phyloP scores from a whole-genome alignment of 495 filamentous ascomycete species.

The Tetracladium marchalianum region DNA sequence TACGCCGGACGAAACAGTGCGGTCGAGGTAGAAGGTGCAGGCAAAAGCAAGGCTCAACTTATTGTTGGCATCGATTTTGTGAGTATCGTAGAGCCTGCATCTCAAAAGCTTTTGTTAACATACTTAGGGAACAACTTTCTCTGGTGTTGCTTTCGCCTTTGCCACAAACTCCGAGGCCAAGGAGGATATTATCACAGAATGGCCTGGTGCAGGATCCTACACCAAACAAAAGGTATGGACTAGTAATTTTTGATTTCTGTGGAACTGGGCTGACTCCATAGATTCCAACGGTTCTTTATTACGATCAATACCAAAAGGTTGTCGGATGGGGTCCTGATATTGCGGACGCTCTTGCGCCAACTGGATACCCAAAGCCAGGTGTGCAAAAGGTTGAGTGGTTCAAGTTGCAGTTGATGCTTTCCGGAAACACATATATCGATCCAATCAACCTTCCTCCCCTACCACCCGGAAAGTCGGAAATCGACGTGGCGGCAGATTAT shows the following conservation, averaged over 20 bases:
- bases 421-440: constrained; percentile 70
- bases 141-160: constrained; percentile 65
- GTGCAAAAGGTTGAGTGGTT: constrained; percentile 76
- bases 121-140: constrained; percentile 61
- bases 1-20: constrained; percentile 38
- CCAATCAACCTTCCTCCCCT: constrained; percentile 69
- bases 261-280: constrained; percentile 23
- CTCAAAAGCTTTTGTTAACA: not conserved
- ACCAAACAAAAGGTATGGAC: constrained; percentile 60
- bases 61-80: constrained; percentile 80
- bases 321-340: constrained; percentile 72
- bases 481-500: constrained; percentile 69
- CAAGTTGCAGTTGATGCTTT: constrained; percentile 70
- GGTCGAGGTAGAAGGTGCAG: constrained; percentile 80
- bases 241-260: not conserved
- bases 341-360: constrained; percentile 62
- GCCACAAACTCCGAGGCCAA: constrained; percentile 70
- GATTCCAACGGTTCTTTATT: constrained; percentile 69
- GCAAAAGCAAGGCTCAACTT: constrained; percentile 68
- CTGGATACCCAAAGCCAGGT: constrained; percentile 64
- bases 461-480: constrained; percentile 66
- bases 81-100: constrained; percentile 21
- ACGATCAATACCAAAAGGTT: constrained; percentile 68
- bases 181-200: constrained; percentile 71
- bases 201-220: constrained; percentile 65